A percentile compares a stretch with the other conserved stretches of the same genome.
Conservation (phyloP, 2,329 filamentous ascomycete genomes). For the Tolypocladium inflatum region DNA sequence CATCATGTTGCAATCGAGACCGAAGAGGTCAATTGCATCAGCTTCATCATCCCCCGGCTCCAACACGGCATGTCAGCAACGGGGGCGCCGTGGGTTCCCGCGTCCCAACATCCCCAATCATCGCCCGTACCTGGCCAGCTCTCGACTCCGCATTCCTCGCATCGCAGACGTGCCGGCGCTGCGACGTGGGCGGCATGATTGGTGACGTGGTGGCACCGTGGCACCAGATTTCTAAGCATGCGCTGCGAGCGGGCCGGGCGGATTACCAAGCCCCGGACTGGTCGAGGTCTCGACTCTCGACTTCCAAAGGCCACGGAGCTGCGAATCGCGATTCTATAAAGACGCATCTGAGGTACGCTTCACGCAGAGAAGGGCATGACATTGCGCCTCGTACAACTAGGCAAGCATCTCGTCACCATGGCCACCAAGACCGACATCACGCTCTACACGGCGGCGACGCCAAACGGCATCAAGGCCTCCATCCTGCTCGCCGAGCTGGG, state of each 20-base stretch:
- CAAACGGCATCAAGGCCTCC: slow-evolving; percentile 84
- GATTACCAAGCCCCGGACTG: background rate
- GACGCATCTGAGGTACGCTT: background rate
- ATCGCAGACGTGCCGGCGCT: background rate
- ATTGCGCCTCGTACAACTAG: background rate
- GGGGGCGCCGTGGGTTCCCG: too few species aligned
- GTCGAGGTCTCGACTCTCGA: background rate
- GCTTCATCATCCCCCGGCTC: too few species aligned
- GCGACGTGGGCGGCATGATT: background rate
- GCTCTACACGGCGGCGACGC: slow-evolving; percentile 74
- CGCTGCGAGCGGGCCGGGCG: background rate
- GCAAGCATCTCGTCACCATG: background rate
- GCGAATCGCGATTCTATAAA: background rate
- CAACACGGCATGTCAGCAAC: too few species aligned
- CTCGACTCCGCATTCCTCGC: background rate
- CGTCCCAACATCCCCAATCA: background rate
- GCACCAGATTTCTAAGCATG: background rate
- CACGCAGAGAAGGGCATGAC: background rate
- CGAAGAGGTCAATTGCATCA: too few species aligned
- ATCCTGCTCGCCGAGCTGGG: slow-evolving; percentile 81
- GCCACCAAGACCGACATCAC: slow-evolving; percentile 51
- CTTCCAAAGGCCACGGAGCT: background rate
- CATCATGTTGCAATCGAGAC: too few species aligned
- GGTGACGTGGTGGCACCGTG: background rate
- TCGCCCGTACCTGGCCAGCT: background rate